A percentile compares a stretch with the other conserved stretches of the same genome.
Conservation (phyloP, 2,329 filamentous ascomycete species). For the Colletotrichum limetticola region DNA sequence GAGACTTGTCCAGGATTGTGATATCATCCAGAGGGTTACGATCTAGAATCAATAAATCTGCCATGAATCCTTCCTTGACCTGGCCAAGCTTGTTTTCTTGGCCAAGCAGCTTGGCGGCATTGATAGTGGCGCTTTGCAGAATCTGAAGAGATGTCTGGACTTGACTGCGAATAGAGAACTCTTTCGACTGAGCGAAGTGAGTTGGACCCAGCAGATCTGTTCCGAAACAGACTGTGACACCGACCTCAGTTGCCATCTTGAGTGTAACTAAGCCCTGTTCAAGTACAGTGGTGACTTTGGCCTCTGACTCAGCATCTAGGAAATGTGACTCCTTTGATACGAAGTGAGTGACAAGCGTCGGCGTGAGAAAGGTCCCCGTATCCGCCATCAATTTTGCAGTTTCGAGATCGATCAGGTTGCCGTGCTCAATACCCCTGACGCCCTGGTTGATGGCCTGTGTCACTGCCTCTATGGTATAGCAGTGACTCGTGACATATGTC, state of each 20-base stretch:
- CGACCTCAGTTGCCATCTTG: conserved; percentile 60
- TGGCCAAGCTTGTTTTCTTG: conserved; percentile 59
- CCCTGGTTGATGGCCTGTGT: conserved; percentile 65
- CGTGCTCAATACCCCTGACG: conserved; percentile 61
- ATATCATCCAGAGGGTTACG: conserved; percentile 65
- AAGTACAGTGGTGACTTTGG: conserved; percentile 62
- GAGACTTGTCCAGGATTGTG: conserved; percentile 57
- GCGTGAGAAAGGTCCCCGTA: conserved; percentile 60
- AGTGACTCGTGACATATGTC: conserved; percentile 67
- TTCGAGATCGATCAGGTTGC: conserved; percentile 53
- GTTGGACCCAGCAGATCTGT: conserved; percentile 48
- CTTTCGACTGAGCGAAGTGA: conserved; percentile 1
- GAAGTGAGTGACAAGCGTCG: conserved; percentile 63
- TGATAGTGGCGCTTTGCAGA: conserved; percentile 50
- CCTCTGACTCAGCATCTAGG: conserved; percentile 52
- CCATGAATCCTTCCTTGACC: conserved; percentile 59
- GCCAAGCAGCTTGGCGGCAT: conserved; percentile 59
- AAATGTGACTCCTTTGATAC: conserved; percentile 56
- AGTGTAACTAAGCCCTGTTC: conserved; percentile 56
- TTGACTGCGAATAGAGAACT: not conserved
- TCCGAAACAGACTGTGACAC: conserved; percentile 66
- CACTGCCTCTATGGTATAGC: conserved; percentile 65
- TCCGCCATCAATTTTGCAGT: conserved; percentile 61
- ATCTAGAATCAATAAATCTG: conserved; percentile 63
- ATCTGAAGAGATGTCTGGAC: conserved; percentile 33